Base-by-base conservation (phyloP, 805 yeast genomes). In the Jamesozyma lodderae region DNA sequence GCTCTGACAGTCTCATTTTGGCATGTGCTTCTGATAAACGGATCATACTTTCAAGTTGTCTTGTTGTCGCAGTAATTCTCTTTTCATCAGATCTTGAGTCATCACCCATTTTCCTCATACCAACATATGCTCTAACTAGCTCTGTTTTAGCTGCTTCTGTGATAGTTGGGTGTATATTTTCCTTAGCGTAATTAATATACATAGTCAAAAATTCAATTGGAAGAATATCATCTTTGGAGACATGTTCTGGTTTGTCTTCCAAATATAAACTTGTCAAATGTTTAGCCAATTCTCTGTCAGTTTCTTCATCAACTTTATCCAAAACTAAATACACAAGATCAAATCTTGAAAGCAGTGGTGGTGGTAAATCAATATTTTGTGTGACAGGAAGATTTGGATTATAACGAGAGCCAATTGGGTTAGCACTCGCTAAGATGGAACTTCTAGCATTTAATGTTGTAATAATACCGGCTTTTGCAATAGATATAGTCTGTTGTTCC, bases 401-500 rank as follows among this genome's bases (percentile, higher is more conserved):
- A 60, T 92, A 92, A 47, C 95, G 74, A 2, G 97, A 90, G 45
- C 92, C 90, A 45, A 92, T 88, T 11, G 98, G 98, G 60, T 92
- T 92, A 1, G 98, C 98, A 28, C 95, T 83, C 0, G 98, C 98
- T 41, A 92, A 67, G 46, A 92, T 81, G 1, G 97, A 90, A 0
- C 96, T 90, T 63, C 98, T 74, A 1, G 98, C 98, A 59, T 92
- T 92, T 44, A 92, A 68, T 0, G 97, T 92, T 5, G 98, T 92
- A 53, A 92, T 92, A 55, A 92, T 92, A 43, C 98, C 98, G 1
- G 98, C 98, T 55, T 92, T 92, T 23, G 98, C 98, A 54, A 92
- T 86, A 8, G 96, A 87, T 31, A 92, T 92, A 1, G 98, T 92
- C 62, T 92, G 98, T 60, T 92, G 98, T 66, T 92, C 98, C 98